phyloP scores from a whole-genome alignment of 2,329 filamentous ascomycete species.

The Penicillium sp. region DNA sequence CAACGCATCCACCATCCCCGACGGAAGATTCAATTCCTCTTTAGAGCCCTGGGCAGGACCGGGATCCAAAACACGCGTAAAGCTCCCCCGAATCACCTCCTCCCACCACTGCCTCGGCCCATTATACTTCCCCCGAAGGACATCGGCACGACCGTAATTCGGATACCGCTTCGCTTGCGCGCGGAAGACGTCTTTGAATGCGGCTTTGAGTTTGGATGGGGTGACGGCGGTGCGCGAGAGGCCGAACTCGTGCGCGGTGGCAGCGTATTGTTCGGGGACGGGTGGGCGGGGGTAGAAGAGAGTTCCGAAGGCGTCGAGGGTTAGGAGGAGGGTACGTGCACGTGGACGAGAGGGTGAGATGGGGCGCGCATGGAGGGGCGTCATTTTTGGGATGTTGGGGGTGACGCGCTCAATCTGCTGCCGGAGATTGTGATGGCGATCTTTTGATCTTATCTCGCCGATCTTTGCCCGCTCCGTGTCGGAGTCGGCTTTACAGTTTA shows the following conservation, averaged over 20 bases:
- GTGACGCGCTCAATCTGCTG: not conserved
- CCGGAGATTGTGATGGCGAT: not conserved
- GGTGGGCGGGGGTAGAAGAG: conserved; percentile 43
- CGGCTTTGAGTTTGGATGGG: conserved; percentile 26
- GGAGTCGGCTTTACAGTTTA: not conserved
- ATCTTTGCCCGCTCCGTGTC: not conserved
- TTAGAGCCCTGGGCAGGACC: not conserved
- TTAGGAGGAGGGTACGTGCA: conserved; percentile 39
- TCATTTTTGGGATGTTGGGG: not conserved
- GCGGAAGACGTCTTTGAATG: conserved; percentile 40
- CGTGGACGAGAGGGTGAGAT: conserved; percentile 8
- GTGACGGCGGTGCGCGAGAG: conserved; percentile 29
- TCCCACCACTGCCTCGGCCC: conserved; percentile 47
- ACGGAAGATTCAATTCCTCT: conserved; percentile 26
- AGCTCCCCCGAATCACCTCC: conserved; percentile 41
- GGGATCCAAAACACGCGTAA: conserved; percentile 26
- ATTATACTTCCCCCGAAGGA: conserved; percentile 34
- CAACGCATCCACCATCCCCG: conserved; percentile 33
- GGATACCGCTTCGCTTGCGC: conserved; percentile 32
- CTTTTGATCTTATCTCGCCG: conserved; percentile 4
- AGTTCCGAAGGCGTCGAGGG: conserved; percentile 48
- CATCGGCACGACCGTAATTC: conserved; percentile 45
- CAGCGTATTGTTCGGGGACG: conserved; percentile 41
- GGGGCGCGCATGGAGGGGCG: not conserved
- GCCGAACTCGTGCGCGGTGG: conserved; percentile 37